These are phyloP conservation scores for Russula virescens DNA, from an alignment of 768 basidiomycete species.

Conservation along the genomic window DNA sequence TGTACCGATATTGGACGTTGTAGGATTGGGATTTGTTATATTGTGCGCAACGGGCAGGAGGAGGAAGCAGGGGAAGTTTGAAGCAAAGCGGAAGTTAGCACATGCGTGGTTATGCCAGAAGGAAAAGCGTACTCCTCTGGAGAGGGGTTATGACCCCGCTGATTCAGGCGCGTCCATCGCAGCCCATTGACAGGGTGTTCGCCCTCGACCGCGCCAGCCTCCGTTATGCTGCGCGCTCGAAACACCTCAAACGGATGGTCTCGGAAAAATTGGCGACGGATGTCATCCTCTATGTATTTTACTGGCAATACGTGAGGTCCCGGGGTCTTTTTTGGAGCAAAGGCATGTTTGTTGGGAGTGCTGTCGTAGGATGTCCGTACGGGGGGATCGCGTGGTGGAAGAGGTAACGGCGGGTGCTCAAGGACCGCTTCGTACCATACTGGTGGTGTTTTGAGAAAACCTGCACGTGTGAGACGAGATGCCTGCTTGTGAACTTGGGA, in stretches of 20 bases:
- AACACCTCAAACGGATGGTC: constrained; percentile 98
- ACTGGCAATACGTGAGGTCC: constrained; percentile 47
- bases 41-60: too few relatives aligned
- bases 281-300: constrained; percentile 74
- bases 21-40: too few relatives aligned
- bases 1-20: too few relatives aligned
- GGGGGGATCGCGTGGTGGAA: constrained; percentile 71
- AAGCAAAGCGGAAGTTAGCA: too few relatives aligned
- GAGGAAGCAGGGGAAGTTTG: too few relatives aligned
- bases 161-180: constrained; percentile 73
- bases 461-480: constrained; percentile 67
- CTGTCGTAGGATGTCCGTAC: constrained; percentile 50
- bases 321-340: constrained; percentile 5
- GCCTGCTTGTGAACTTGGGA: constrained; percentile 86
- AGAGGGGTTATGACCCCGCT: constrained; percentile 75
- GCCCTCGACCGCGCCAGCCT: constrained; percentile 52
- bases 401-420: constrained; percentile 79
- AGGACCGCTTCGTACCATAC: constrained; percentile 83
- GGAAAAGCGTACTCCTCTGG: constrained; percentile 76
- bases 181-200: constrained; percentile 52
- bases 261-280: constrained; percentile 86
- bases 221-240: constrained; percentile 70
- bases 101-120: too few relatives aligned
- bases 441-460: constrained; percentile 59
- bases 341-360: constrained; percentile 17